Evolutionary conservation across 2,329 filamentous ascomycete genomes (phyloP).

Genomic region (Penicillium paneum): DNA sequence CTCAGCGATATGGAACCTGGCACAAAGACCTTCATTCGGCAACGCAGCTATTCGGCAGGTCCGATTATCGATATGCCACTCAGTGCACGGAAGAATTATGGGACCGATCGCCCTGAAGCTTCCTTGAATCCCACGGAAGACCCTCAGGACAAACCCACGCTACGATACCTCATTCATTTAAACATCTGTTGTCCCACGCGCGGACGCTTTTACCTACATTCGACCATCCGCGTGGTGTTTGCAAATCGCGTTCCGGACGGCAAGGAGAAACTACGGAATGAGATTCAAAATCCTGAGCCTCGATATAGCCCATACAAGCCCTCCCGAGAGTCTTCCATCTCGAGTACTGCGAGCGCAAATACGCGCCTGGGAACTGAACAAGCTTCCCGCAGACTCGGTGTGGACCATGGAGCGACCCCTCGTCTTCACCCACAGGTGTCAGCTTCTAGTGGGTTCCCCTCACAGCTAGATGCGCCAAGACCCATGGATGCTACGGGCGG

Average conservation of each 20-base stretch:
- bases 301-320: slow-evolving; percentile 82
- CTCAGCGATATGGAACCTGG: slow-evolving; percentile 87
- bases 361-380: slow-evolving; percentile 59
- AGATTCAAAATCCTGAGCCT: slow-evolving; percentile 84
- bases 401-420: slow-evolving; percentile 41
- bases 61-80: slow-evolving; percentile 73
- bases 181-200: slow-evolving; percentile 86
- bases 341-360: slow-evolving; percentile 36
- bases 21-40: slow-evolving; percentile 92
- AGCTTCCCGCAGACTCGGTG: slow-evolving; percentile 57
- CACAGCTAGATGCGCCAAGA: slow-evolving; percentile 10
- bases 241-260: slow-evolving; percentile 94
- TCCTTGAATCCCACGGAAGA: slow-evolving; percentile 46
- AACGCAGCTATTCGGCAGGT: slow-evolving; percentile 86
- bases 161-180: slow-evolving; percentile 87
- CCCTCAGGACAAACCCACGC: slow-evolving; percentile 58
- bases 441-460: slow-evolving; percentile 11
- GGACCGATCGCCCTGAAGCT: slow-evolving; percentile 55
- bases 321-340: slow-evolving; percentile 41
- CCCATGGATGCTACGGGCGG: slow-evolving; percentile 11
- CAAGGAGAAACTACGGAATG: slow-evolving; percentile 86
- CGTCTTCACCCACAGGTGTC: slow-evolving; percentile 10
- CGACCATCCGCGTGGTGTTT: slow-evolving; percentile 89
- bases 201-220: slow-evolving; percentile 85
- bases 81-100: slow-evolving; percentile 40